Base-by-base conservation (phyloP, 2,329 filamentous ascomycete genomes). In the Pestalotiopsis sp. region DNA sequence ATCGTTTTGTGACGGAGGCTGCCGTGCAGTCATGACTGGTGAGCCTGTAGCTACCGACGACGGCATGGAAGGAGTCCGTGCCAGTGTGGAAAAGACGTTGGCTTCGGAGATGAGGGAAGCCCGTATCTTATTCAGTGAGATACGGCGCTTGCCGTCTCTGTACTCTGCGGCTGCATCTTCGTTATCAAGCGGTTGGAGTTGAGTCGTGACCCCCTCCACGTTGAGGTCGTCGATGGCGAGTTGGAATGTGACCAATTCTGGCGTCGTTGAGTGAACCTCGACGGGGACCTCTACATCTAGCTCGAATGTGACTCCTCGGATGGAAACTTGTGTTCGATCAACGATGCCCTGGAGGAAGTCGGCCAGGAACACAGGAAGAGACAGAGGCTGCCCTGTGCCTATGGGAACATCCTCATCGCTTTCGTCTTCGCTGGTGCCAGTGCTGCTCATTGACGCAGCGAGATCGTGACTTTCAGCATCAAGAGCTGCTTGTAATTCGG, bases 311-410 rank as follows among this genome's bases (percentile, higher is more conserved):
- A 95, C 86, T 31, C 88, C 86, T 64, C 86, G 87, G 68, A 95
- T 88, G 64, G 83, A 84, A 31, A 95, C 81, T 75, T 92, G 88
- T 67, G 91, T 84, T 60, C 92, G 87, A 78, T 96, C 92, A 31
- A 92, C 82, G 63, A 95, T 89, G 38, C 92, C 92, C 72, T 94
- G 90, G 5, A 95, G 79, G 72, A 94, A 93, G 71, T 87, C 88
- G 57, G 91, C 88, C 61, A 96, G 81, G 71, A 94, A 93, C 0
- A 82, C 83, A 5, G 93, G 93, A 4, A 95, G 82, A 1, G 90
- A 90, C 39, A 94, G 81, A 1, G 88, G 82, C 72, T 92, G 88
- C 1, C 93, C 93, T 25, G 91, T 93, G n/a, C 93, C 93, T 4
- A 89, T 78, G 11, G 84, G 78, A 14, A 82, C 79, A 49, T 90